Evolutionary conservation across 2,329 filamentous ascomycete genomes (phyloP).

Genomic region (Coniosporium tulheliwenetii): DNA sequence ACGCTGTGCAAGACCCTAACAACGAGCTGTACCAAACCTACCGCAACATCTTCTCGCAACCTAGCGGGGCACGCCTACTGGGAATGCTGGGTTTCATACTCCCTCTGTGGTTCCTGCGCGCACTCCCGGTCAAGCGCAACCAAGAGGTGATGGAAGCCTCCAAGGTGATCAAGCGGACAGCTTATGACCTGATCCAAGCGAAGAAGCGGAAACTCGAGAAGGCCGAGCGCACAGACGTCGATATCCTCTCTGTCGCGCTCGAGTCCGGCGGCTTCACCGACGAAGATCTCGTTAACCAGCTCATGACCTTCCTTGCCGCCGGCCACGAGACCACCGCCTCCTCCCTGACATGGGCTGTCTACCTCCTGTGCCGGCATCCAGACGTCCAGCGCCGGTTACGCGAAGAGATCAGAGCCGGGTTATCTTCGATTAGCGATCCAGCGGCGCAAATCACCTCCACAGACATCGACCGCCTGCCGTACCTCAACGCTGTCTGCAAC

Average conservation of each 20-base stretch:
- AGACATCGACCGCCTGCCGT: constrained; percentile 59
- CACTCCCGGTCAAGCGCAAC: constrained; percentile 57
- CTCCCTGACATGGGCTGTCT: constrained; percentile 38
- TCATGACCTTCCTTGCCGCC: constrained; percentile 80
- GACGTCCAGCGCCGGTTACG: constrained; percentile 32
- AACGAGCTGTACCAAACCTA: constrained; percentile 39
- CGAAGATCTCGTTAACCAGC: constrained; percentile 69
- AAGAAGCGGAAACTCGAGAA: constrained; percentile 46
- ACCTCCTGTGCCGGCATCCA: constrained; percentile 34
- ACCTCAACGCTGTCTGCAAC: constrained; percentile 63
- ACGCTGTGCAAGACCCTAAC: constrained; percentile 31
- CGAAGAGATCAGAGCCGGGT: constrained; percentile 30
- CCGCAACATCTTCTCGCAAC: constrained; percentile 31
- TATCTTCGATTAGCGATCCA: constrained; percentile 25
- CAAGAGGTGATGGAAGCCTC: constrained; percentile 42
- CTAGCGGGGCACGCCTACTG: constrained; percentile 36
- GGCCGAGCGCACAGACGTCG: constrained; percentile 37
- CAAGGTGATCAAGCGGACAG: constrained; percentile 46
- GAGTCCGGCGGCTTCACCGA: constrained; percentile 61
- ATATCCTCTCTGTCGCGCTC: constrained; percentile 71
- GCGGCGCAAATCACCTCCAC: constrained; percentile 29
- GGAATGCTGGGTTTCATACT: constrained; percentile 46
- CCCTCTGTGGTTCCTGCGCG: constrained; percentile 42
- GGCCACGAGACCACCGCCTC: constrained; percentile 42
- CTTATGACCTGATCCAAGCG: constrained; percentile 50